Evolutionary conservation across 768 basidiomycete species (phyloP), one percentile per base, ranked within the genome.

Genomic region (Leccinum variicolor): DNA sequence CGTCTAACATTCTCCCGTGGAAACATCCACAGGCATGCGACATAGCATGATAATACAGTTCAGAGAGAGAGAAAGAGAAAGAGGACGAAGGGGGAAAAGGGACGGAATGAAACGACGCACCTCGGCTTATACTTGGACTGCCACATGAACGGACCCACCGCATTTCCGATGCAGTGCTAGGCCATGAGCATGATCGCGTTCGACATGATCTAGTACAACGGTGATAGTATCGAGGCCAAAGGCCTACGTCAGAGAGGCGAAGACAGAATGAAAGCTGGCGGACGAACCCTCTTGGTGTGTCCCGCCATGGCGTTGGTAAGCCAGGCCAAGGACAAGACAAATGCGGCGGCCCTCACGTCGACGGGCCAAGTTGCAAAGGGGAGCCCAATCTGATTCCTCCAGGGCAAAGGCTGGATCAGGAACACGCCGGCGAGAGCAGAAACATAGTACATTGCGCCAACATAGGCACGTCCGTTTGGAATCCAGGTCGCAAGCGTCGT

Each of bases 81-180:
- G 8, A 33, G 10, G 9, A 19, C 2, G 10, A 29, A 8, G 9
- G 28, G 5, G 23, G 4, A 23, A 23, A 23, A 23, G 4, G 23
- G 23, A 33, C 13, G 13, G 13, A 34, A 15, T 34, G 33, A 41
- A 10, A 8, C n/a, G 10, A 52, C 73, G 19, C 56, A 86, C 86
- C 86, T 79, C 6, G 87, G 89, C 58, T 79, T 80, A 65, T 87
- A 90, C 67, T 81, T 74, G 0, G 75, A 75, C 65, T 84, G 81
- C 88, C 89, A 91, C 86, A 91, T 88, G 64, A 89, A 86, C 0
- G 89, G 87, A n/a, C 82, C 84, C 0, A 80, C 81, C 2, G 86
- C 75, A 56, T 91, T 90, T 11, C 82, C 82, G 21, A 84, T 59
- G 62, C 84, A 84, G 65, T 90, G n/a, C n/a, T n/a, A 92, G 1